Base-by-base conservation (phyloP, 164 flowering plant species). In the Cinnamomum micranthum region DNA sequence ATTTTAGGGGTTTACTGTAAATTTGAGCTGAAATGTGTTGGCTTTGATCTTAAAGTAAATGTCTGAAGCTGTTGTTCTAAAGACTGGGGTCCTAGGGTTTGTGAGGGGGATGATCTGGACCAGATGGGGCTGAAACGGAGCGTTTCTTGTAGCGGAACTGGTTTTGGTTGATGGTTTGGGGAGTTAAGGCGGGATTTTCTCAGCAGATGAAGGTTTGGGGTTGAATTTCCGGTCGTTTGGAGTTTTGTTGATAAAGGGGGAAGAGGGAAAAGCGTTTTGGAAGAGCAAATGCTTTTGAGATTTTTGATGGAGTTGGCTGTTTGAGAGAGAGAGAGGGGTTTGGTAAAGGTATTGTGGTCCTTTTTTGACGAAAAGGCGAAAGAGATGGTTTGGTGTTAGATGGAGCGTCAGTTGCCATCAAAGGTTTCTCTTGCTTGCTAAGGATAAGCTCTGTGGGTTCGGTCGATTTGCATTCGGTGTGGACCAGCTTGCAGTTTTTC, bases 191-290 rank as follows among this genome's bases (percentile, higher is more conserved):
- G 27, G 51, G 66, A n/a, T 55, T 24, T 15, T 27, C 15, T 66
- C 31, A 28, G 71, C 65, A 76, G 67, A 69, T 77, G 75, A 82
- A 50, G 74, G 25, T 28, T 68, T 15, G 68, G 51, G 58, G 72
- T 35, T 59, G 72, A 33, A 28, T 35, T 71, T 65, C 58, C 52
- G 50, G 19, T 60, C 41, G 35, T 64, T 51, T 47, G 33, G n/a
- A 25, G 11, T 11, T 25, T 33, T 70, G 4, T 69, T 69, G 6
- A 9, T 69, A 66, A 73, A 67, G 69, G 69, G 69, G 7, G 50
- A 1, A 28, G 19, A 67, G 28, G 28, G 50, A 28, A 31, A 27
- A 4, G 12, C 28, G 47, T 41, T 4, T 47, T 7, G n/a, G 47
- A 4, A 15, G 41, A 25, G 50, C 22, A 66, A 66, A 28, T 9